These are phyloP conservation scores for Chalaropsis thielavioides DNA, from an alignment of 2,329 filamentous ascomycete species.

Conservation along the genomic window DNA sequence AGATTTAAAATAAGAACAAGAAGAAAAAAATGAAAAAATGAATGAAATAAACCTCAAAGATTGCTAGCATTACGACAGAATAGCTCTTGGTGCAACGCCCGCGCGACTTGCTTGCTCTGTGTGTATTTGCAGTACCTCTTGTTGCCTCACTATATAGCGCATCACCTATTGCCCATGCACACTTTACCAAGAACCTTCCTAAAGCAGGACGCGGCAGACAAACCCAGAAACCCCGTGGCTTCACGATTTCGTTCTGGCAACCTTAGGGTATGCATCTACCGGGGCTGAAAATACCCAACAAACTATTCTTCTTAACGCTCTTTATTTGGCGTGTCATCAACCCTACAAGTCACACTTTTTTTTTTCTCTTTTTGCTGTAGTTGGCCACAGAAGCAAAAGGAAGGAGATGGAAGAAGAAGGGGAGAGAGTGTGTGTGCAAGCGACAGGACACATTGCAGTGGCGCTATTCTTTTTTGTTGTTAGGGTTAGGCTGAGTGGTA, in stretches of 20 bases:
- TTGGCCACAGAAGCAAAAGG: background rate
- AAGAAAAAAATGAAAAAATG: background rate
- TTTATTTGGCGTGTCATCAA: background rate
- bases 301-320: background rate
- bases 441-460: background rate
- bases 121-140: background rate
- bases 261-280: background rate
- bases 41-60: background rate
- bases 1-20: no score
- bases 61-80: background rate
- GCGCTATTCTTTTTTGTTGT: background rate
- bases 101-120: background rate
- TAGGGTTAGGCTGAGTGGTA: no score
- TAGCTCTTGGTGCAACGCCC: background rate
- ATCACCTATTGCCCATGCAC: background rate
- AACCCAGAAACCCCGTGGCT: background rate
- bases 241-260: background rate
- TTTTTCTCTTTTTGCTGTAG: background rate
- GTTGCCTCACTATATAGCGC: background rate
- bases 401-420: background rate
- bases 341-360: background rate
- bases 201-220: no score
- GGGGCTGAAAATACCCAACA: background rate
- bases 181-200: background rate
- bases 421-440: background rate